These are phyloP conservation scores for Fraxinus baroniana DNA, from an alignment of 305 asterid species.

Conservation along the genomic window DNA sequence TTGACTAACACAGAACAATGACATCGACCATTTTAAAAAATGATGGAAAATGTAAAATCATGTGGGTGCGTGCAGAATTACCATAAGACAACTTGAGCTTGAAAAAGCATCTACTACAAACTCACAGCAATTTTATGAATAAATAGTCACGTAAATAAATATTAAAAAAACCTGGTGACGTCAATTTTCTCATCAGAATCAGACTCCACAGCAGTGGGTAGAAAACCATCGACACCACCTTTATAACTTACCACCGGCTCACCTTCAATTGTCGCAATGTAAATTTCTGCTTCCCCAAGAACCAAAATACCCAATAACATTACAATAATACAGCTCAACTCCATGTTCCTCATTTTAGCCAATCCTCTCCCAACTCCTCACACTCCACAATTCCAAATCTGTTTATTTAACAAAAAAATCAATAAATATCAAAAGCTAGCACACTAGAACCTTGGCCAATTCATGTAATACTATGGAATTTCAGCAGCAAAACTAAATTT, in stretches of 20 bases:
- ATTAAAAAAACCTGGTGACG: slow-evolving; percentile 36
- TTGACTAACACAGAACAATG: neutral
- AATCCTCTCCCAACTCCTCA: slow-evolving; percentile 31
- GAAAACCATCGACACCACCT: slow-evolving; percentile 88
- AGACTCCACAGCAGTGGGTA: slow-evolving; percentile 89
- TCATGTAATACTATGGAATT: neutral
- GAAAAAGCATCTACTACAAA: neutral
- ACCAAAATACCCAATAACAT: slow-evolving; percentile 41
- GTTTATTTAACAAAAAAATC: slow-evolving; percentile 18
- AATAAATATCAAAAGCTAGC: slow-evolving; percentile 5
- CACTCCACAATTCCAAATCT: slow-evolving; percentile 34
- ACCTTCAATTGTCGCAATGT: slow-evolving; percentile 82
- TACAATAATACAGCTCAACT: slow-evolving; percentile 36
- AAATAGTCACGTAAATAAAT: neutral
- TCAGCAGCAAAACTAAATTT: neutral
- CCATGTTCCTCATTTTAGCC: slow-evolving; percentile 49
- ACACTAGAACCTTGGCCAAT: neutral
- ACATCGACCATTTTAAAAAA: neutral
- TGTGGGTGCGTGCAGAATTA: neutral
- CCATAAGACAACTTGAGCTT: neutral
- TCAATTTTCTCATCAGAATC: slow-evolving; percentile 54
- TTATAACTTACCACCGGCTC: slow-evolving; percentile 93
- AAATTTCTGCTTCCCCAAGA: slow-evolving; percentile 65
- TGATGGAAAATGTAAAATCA: neutral
- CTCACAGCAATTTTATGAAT: neutral